Evolutionary conservation across 192 early-diverging fungal species (phyloP).

Genomic region (Coemansia sp.): DNA sequence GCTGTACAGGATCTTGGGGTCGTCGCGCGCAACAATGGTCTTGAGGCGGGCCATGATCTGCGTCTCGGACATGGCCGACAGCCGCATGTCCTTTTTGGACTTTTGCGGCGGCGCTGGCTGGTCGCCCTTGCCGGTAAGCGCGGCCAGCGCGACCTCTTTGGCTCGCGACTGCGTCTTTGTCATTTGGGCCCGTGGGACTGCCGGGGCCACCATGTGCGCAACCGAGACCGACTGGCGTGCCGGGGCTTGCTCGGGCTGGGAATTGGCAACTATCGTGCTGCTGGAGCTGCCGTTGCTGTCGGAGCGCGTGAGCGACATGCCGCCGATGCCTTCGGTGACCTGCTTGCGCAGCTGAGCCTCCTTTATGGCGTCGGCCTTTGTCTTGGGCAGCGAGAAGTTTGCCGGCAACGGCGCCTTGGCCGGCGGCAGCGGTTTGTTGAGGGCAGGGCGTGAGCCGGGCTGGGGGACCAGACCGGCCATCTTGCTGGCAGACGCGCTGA

Average conservation of each 20-base stretch:
- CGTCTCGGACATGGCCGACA: slow-evolving; percentile 85
- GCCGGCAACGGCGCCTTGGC: slow-evolving; percentile 39
- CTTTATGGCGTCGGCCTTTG: slow-evolving; percentile 47
- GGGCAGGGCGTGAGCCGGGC: not conserved
- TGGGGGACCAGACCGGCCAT: slow-evolving; percentile 55
- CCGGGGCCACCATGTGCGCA: slow-evolving; percentile 14
- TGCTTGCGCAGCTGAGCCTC: slow-evolving; percentile 53
- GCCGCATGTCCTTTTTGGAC: slow-evolving; percentile 72
- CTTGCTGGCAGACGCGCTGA: slow-evolving; percentile 49
- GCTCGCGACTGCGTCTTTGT: slow-evolving; percentile 54
- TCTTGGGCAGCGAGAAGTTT: slow-evolving; percentile 45
- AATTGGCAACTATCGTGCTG: slow-evolving; percentile 9
- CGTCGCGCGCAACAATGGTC: slow-evolving; percentile 83
- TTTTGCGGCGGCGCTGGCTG: slow-evolving; percentile 48
- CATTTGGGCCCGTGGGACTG: slow-evolving; percentile 29
- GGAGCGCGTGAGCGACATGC: slow-evolving; percentile 41
- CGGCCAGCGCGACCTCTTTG: slow-evolving; percentile 56
- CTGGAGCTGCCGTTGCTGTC: slow-evolving; percentile 22
- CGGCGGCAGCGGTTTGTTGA: slow-evolving; percentile 49
- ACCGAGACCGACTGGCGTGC: slow-evolving; percentile 6
- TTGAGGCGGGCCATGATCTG: slow-evolving; percentile 94
- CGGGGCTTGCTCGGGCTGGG: slow-evolving; percentile 12
- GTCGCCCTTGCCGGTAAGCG: slow-evolving; percentile 50
- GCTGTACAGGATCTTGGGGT: slow-evolving; percentile 86
- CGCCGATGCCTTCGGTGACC: slow-evolving; percentile 47